Base-by-base conservation (phyloP, 2,329 filamentous ascomycete species). In the Neonectria punicea region DNA sequence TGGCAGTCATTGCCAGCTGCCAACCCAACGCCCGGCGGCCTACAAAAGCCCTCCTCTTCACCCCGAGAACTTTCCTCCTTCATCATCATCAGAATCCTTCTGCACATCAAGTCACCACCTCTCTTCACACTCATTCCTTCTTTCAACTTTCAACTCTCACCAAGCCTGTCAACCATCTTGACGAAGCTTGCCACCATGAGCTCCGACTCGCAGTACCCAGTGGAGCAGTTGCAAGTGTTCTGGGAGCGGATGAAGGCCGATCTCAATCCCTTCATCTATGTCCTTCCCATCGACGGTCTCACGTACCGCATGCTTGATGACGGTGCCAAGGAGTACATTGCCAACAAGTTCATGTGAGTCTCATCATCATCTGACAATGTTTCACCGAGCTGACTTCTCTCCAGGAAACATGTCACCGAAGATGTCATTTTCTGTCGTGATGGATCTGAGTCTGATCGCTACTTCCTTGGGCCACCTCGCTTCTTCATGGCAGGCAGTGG, bases 381-480 rank as follows among this genome's bases (percentile, higher is more conserved):
- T 46, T 44, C n/a, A n/a, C 11, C 20, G 36, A 10, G n/a, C 63
- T 67, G 20, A 71, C 41, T 55, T 16, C 22, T 20, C 11, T 20
- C 7, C 71, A 71, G 67, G 44, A 22, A 28, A 5, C 20, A 66
- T 56, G 65, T 70, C n/a, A 58, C 61, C 5, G 70, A 75, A 47
- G 50, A 58, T 4, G 73, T 74, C 18, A 67, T 76, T 66, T 77
- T 61, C 50, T 71, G 68, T 44, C 67, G 70, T 44, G 75, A 77
- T 61, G 74, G 74, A 13, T 74, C 61, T 22, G 67, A 68, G 9
- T 25, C 51, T 28, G 70, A 75, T 39, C 72, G 72, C 14, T 73
- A 67, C 43, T 77, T 70, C 41, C 71, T 77, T 32, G 75, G 74
- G 9, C 58, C 69, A 36, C 71, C 70, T 58, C 69, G 73, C 11